Conservation (phyloP, 1,284 basidiomycete genomes). For the Microbotryum intermedium region DNA sequence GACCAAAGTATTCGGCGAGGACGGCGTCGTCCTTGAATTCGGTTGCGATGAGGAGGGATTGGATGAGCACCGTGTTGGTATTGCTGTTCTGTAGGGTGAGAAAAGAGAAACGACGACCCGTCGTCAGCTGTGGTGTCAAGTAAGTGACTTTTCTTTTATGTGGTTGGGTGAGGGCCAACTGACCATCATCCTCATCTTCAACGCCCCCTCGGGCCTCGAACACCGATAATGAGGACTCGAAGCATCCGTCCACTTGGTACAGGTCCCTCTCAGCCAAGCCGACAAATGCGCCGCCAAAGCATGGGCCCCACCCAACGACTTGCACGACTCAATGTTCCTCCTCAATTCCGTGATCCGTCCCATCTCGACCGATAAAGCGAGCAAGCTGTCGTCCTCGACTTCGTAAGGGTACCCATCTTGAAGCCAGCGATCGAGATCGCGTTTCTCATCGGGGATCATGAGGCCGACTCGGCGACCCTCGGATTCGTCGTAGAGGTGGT, state of each 20-base stretch:
- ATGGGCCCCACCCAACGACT: no score
- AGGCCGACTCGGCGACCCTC: constrained; percentile 10
- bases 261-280: no score
- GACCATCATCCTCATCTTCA: neutral
- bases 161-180: neutral
- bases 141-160: neutral
- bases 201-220: neutral
- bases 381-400: neutral
- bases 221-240: neutral
- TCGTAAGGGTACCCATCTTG: constrained; percentile 3
- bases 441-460: neutral
- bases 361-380: constrained; percentile 1
- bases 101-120: neutral
- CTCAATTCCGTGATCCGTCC: neutral
- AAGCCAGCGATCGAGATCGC: constrained; percentile 6
- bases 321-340: no score
- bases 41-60: constrained; percentile 3
- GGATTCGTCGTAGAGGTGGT: constrained; percentile 8
- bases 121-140: neutral
- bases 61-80: neutral
- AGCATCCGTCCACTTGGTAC: no score
- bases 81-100: constrained; percentile 7
- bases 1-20: neutral
- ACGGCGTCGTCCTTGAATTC: constrained; percentile 2
- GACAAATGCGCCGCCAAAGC: no score